Base-by-base conservation (phyloP, 257 asterid species). In the Lithospermum erythrorhizon region DNA sequence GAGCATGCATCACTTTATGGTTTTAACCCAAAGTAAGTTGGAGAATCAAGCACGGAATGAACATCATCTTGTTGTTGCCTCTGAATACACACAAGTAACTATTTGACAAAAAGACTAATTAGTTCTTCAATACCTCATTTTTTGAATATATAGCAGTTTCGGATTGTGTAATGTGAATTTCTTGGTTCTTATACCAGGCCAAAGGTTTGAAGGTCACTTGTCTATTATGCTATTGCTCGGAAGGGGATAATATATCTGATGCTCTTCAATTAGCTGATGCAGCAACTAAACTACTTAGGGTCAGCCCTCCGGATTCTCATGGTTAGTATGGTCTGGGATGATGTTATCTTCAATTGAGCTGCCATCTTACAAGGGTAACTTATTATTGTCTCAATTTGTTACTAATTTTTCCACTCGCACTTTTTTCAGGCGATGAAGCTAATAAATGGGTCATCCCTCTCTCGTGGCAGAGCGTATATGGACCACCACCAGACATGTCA, bases 391-490 rank as follows among this genome's bases (percentile, higher is more conserved):
- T 7, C 25, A 13, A 6, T 59, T 24, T 35, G 18, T 21, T 58
- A 18, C 52, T 71, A 18, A 64, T 35, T 49, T 24, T 65, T 24
- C 19, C 49, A 15, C 8, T 2, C 47, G 65, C 56, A 49, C 25
- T 58, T 58, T n/a, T 52, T 67, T 63, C 83, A 87, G 97, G 87
- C 69, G 65, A 66, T 63, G 87, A 59, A 65, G 69, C 64, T 57
- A 79, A 74, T 66, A 77, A 72, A 63, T 87, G 97, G 97, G 68
- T 72, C 61, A 66, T 81, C 55, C 97, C 97, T 6, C 78, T 75
- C 62, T 90, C 97, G 22, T 90, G 97, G 97, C 83, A 81, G 82
- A 87, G 96, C 30, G 87, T 90, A 13, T 90, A 90, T 56, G 97
- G 97, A 59, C 95, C 96, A 24, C 96, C 97, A 20, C 89, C 94